Base-by-base conservation (phyloP, 495 filamentous ascomycete species). In the Daldinia caldariorum region DNA sequence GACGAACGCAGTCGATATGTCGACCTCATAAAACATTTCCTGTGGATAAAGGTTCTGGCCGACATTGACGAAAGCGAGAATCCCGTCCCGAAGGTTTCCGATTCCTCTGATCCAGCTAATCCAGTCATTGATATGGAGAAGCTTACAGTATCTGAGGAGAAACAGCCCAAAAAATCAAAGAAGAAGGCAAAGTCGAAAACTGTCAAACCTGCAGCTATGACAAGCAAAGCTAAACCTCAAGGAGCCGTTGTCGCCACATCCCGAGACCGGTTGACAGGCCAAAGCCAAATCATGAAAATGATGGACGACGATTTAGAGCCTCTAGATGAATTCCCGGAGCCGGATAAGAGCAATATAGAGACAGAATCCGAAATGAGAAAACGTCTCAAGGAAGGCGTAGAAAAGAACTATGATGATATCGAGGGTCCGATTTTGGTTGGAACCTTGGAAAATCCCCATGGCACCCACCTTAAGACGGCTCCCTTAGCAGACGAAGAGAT, bases 1-100 rank as follows among this genome's bases (percentile, higher is more conserved):
- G 83, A 86, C 41, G 79, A 81, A 43, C 73, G 83, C n/a, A 78
- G 61, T 7, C 79, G 69, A 70, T 87, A 80, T 56, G 67, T 85
- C 43, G 74, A 82, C 65, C 72, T 80, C 10, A 78, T 79, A 32
- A 71, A 75, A 63, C 80, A 80, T 57, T 83, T 85, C 58, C 63
- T 85, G 26, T 83, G 82, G 79, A 78, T 83, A 57, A 72, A 74
- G 26, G 56, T 70, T 8, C 38, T 61, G 14, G 39, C 29, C 35
- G 69, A 72, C 26, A 34, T 61, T 16, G 59, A 58, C 12, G 67
- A 63, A 13, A 66, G 63, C 10, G 43, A 72, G 31, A 65, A 70
- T 20, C 57, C 67, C 41, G 38, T 71, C 35, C 58, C 29, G 12
- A 55, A 61, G 45, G 63, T 73, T 43, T 20, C 63, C n/a, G 54